Conservation (phyloP, 306 rosid genomes). For the Inga oerstediana region DNA sequence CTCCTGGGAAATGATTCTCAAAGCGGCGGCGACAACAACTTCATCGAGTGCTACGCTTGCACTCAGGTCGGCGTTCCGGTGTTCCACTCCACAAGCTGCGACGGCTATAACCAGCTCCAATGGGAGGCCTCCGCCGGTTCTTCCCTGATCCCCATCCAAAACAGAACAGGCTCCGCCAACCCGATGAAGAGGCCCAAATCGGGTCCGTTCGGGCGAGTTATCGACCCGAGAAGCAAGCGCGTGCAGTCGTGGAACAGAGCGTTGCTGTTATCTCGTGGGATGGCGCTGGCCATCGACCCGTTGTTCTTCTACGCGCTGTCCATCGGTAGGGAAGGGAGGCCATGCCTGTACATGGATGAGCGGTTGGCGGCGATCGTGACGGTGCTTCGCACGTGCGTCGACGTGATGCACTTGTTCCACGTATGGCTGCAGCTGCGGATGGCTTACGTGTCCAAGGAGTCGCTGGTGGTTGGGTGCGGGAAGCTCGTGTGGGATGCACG, state of each 20-base stretch:
- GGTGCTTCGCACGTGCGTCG: constrained; percentile 67
- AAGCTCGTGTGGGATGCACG: constrained; percentile 96
- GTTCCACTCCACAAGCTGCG: constrained; percentile 97
- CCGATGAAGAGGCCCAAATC: background rate
- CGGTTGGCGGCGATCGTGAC: constrained; percentile 71
- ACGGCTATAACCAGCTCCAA: constrained; percentile 62
- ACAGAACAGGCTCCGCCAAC: constrained; percentile 19
- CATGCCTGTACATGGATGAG: constrained; percentile 87
- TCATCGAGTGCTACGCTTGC: constrained; percentile 88
- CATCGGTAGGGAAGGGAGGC: constrained; percentile 71
- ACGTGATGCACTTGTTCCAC: constrained; percentile 73
- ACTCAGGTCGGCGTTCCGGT: constrained; percentile 84
- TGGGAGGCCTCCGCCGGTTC: constrained; percentile 98
- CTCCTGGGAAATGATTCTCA: constrained; percentile 23
- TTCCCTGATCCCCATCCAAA: constrained; percentile 70
- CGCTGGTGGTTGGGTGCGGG: constrained; percentile 92
- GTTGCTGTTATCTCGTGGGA: constrained; percentile 74
- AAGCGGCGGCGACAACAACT: constrained; percentile 3
- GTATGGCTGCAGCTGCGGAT: constrained; percentile 81
- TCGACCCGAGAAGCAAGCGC: constrained; percentile 85
- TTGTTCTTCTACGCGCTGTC: constrained; percentile 88
- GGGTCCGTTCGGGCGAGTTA: constrained; percentile 58
- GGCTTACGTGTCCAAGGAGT: constrained; percentile 87
- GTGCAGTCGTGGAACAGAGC: constrained; percentile 88
- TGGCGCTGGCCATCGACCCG: constrained; percentile 88